These are phyloP conservation scores for Pseudevernia furfuracea DNA, from an alignment of 495 filamentous ascomycete genomes.

Conservation along the genomic window DNA sequence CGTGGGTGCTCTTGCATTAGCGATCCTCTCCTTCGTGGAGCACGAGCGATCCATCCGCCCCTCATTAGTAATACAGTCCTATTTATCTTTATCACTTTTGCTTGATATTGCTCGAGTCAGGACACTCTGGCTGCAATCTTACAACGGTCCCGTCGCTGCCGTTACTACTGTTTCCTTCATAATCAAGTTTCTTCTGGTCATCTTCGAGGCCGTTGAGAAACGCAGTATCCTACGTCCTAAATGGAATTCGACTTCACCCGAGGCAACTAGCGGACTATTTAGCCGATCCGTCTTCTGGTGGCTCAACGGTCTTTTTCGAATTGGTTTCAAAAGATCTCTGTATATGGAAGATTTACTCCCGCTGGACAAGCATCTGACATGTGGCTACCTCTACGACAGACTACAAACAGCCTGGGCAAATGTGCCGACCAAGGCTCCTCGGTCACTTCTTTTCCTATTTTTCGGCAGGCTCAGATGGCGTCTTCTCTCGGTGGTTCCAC, in stretches of 20 bases:
- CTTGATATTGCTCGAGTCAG: constrained; percentile 50
- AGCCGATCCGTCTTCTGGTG: constrained; percentile 49
- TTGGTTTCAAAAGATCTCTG: constrained; percentile 41
- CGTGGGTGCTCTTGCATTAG: constrained; percentile 35
- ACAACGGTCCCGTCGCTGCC: constrained; percentile 32
- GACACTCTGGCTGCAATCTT: constrained; percentile 50
- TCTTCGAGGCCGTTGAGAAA: constrained; percentile 52
- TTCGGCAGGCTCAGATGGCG: constrained; percentile 42
- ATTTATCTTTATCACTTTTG: constrained; percentile 52
- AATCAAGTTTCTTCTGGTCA: constrained; percentile 42
- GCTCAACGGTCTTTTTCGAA: constrained; percentile 49
- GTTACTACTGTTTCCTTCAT: constrained; percentile 43
- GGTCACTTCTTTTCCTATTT: constrained; percentile 41
- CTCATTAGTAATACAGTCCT: constrained; percentile 52
- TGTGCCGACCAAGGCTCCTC: constrained; percentile 27
- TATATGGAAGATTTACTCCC: constrained; percentile 39
- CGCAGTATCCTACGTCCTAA: constrained; percentile 37
- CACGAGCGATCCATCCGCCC: constrained; percentile 50
- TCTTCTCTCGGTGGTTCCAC: constrained; percentile 42
- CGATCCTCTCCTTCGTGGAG: constrained; percentile 48
- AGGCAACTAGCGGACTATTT: constrained; percentile 51
- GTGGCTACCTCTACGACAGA: constrained; percentile 34
- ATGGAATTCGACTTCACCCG: constrained; percentile 44
- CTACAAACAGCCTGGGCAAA: constrained; percentile 36
- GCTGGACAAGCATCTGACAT: constrained; percentile 40